phyloP scores from a whole-genome alignment of 2,329 filamentous ascomycete genomes.

The Bipolaris cookei region DNA sequence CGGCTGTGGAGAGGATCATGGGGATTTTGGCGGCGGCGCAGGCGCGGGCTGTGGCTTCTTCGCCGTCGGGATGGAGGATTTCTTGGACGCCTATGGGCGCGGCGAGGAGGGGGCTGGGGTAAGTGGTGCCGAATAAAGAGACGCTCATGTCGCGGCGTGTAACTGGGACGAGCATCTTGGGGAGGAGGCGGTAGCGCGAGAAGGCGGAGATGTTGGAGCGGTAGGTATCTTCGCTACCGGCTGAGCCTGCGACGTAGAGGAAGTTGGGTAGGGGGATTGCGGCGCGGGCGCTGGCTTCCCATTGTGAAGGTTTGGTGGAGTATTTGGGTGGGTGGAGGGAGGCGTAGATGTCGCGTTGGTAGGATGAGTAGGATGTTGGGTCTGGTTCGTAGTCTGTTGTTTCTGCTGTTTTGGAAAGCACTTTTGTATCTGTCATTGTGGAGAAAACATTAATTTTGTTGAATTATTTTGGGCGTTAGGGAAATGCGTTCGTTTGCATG shows the following conservation, averaged over 20 bases:
- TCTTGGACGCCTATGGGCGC: slow-evolving; percentile 73
- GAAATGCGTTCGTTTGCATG: neutral
- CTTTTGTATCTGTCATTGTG: slow-evolving; percentile 3
- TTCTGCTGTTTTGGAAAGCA: slow-evolving; percentile 3
- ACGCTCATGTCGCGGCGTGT: slow-evolving; percentile 34
- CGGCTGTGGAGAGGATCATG: slow-evolving; percentile 71
- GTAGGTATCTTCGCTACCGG: slow-evolving; percentile 48
- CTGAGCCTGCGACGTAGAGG: slow-evolving; percentile 49
- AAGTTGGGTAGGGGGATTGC: slow-evolving; percentile 49
- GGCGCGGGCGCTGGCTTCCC: slow-evolving; percentile 46
- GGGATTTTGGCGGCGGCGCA: slow-evolving; percentile 67
- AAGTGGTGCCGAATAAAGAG: slow-evolving; percentile 51
- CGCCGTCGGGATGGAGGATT: slow-evolving; percentile 70
- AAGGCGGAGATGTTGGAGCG: slow-evolving; percentile 49
- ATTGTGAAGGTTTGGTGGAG: slow-evolving; percentile 51
- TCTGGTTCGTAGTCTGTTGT: slow-evolving; percentile 43
- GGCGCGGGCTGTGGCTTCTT: slow-evolving; percentile 68
- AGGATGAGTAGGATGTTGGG: slow-evolving; percentile 41
- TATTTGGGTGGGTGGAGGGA: slow-evolving; percentile 47
- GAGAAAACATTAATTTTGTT: neutral
- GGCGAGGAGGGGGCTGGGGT: slow-evolving; percentile 63
- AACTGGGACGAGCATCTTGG: slow-evolving; percentile 51
- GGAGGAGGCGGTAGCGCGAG: slow-evolving; percentile 48
- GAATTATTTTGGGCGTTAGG: no score
- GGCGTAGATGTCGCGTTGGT: slow-evolving; percentile 49